Conservation (phyloP, 768 basidiomycete genomes). For the Pulveroboletus ravenelii region DNA sequence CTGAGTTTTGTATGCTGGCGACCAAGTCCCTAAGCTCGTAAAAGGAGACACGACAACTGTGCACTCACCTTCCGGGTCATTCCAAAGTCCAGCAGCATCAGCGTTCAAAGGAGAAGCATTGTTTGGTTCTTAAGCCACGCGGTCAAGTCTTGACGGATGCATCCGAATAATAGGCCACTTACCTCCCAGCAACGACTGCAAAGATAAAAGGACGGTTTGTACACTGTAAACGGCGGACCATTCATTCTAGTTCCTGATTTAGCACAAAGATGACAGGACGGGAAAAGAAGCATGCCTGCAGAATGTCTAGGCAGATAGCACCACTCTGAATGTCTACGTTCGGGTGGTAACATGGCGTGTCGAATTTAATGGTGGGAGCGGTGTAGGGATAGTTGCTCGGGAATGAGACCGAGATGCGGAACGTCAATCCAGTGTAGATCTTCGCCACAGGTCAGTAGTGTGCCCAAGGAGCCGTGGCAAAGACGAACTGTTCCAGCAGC, state of each 20-base stretch:
- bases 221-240: constrained; percentile 94
- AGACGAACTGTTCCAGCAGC: constrained; percentile 55
- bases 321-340: constrained; percentile 79
- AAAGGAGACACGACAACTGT: neutral
- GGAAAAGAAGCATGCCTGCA: constrained; percentile 52
- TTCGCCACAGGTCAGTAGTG: constrained; percentile 24
- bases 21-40: neutral
- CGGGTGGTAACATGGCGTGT: constrained; percentile 87
- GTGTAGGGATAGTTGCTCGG: constrained; percentile 87
- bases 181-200: constrained; percentile 89
- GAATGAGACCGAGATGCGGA: constrained; percentile 81
- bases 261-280: neutral
- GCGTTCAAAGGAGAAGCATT: constrained; percentile 87
- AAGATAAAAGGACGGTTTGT: constrained; percentile 80
- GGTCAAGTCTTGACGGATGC: neutral
- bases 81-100: constrained; percentile 83
- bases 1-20: constrained; percentile 64
- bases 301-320: constrained; percentile 81
- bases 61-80: constrained; percentile 54
- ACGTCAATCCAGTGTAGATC: constrained; percentile 77
- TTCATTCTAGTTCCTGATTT: constrained; percentile 55
- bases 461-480: neutral
- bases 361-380: constrained; percentile 81
- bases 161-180: constrained; percentile 20
- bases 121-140: constrained; percentile 66